A percentile compares a stretch with the other conserved stretches of the same genome.
phyloP scores from a whole-genome alignment of 2,329 filamentous ascomycete species.

The Pseudogymnoascus sp. region DNA sequence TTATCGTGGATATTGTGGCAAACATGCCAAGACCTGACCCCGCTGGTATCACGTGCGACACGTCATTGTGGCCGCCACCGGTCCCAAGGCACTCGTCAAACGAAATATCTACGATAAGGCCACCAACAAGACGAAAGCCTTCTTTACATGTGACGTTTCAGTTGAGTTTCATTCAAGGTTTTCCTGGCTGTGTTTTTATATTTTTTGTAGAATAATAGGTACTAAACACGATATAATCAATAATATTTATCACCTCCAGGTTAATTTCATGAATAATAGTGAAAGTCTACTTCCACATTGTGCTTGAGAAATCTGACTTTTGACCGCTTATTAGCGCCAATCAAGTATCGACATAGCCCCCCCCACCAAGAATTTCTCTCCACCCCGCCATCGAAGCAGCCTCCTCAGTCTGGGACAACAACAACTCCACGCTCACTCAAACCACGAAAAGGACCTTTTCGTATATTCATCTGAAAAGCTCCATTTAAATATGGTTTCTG shows the following conservation, averaged over 20 bases:
- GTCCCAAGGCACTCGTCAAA: neutral
- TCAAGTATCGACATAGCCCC: constrained; percentile 9
- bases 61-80: neutral
- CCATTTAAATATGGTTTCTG: constrained; percentile 52
- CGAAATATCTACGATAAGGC: constrained; percentile 4
- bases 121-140: neutral
- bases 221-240: neutral
- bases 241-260: neutral
- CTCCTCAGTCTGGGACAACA: constrained; percentile 2
- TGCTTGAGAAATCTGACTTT: constrained; percentile 12
- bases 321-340: constrained; percentile 12
- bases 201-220: neutral
- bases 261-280: neutral
- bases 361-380: constrained; percentile 11
- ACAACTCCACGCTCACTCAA: constrained; percentile 7
- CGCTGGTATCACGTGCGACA: neutral
- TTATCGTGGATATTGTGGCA: neutral
- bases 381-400: constrained; percentile 11
- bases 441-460: constrained; percentile 7
- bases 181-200: neutral
- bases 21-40: constrained; percentile 3
- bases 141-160: neutral
- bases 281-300: neutral
- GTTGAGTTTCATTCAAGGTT: neutral
- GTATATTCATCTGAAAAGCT: constrained; percentile 2